Conservation (phyloP, 2,329 filamentous ascomycete genomes). For the Acarospora socialis region DNA sequence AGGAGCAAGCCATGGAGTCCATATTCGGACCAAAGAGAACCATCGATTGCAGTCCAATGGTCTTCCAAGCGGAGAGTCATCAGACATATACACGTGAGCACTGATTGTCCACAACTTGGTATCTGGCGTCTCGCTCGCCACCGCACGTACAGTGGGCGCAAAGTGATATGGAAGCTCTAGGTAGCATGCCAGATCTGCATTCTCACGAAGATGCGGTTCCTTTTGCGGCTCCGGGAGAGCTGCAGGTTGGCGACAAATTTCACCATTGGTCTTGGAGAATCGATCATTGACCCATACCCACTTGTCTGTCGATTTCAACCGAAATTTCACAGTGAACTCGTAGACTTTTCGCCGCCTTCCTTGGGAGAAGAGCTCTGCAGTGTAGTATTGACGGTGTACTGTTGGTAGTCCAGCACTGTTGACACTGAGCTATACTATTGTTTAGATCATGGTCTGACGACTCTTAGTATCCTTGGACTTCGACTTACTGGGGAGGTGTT, state of each 20-base stretch:
- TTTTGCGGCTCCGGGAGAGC: slow-evolving; percentile 23
- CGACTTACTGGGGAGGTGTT: too few relatives aligned
- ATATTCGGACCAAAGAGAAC: slow-evolving; percentile 68
- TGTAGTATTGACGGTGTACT: slow-evolving; percentile 39
- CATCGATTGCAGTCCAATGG: slow-evolving; percentile 56
- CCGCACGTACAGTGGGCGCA: slow-evolving; percentile 39
- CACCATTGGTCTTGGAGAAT: slow-evolving; percentile 48
- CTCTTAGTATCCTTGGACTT: too few relatives aligned
- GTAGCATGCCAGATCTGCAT: slow-evolving; percentile 39
- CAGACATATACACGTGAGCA: slow-evolving; percentile 39
- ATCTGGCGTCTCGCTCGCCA: slow-evolving; percentile 50
- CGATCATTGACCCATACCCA: slow-evolving; percentile 63
- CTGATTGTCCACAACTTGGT: slow-evolving; percentile 59
- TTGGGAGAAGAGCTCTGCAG: slow-evolving; percentile 27
- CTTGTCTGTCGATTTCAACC: slow-evolving; percentile 33
- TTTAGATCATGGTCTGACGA: too few relatives aligned
- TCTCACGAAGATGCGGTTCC: too few relatives aligned
- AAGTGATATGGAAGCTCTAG: slow-evolving; percentile 45
- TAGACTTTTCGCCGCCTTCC: too few relatives aligned
- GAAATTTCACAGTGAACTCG: slow-evolving; percentile 60
- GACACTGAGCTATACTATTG: slow-evolving; percentile 13
- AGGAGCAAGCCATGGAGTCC: slow-evolving; percentile 78
- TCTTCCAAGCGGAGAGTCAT: slow-evolving; percentile 48
- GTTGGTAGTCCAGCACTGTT: slow-evolving; percentile 6
- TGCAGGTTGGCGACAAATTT: slow-evolving; percentile 38